Evolutionary conservation across 1,139 yeast genomes (phyloP).

Genomic region (Taphrina pruni): DNA sequence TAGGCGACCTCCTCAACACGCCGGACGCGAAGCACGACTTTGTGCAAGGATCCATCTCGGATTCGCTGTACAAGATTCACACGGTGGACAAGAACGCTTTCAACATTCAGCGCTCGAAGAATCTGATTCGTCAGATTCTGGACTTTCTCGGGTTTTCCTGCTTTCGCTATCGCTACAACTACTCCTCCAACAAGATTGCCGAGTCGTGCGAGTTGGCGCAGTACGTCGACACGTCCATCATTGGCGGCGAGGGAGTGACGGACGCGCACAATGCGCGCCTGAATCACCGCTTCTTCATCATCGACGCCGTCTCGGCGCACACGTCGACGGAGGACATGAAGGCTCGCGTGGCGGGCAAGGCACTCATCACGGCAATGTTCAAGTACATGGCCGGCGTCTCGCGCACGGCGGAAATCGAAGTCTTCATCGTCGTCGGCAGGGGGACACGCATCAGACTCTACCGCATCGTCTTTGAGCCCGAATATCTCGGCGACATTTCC

Average conservation of each 20-base stretch:
- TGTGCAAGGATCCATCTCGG: conserved; percentile 28
- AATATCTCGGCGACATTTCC: conserved; percentile 36
- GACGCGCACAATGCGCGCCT: conserved; percentile 25
- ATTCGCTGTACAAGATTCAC: conserved; percentile 35
- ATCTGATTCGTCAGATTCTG: conserved; percentile 32
- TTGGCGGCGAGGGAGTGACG: conserved; percentile 22
- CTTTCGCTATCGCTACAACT: conserved; percentile 38
- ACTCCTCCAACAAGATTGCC: conserved; percentile 24
- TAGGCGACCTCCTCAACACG: conserved; percentile 8
- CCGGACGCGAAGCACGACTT: conserved; percentile 37
- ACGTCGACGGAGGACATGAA: conserved; percentile 34
- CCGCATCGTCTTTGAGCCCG: conserved; percentile 40
- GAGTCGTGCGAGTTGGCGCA: conserved; percentile 31
- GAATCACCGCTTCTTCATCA: conserved; percentile 39
- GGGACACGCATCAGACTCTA: conserved; percentile 30
- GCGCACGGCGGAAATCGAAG: conserved; percentile 35
- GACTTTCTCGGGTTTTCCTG: conserved; percentile 35
- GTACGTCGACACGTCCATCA: conserved; percentile 36
- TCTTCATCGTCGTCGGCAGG: conserved; percentile 36
- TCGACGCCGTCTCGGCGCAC: conserved; percentile 36
- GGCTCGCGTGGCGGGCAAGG: conserved; percentile 36
- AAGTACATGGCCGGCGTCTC: conserved; percentile 41
- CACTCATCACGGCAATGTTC: conserved; percentile 34
- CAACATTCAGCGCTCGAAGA: conserved; percentile 39
- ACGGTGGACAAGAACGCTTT: conserved; percentile 29